A percentile compares a stretch with the other conserved stretches of the same genome.
These are phyloP conservation scores for Microdochium nivale DNA, from an alignment of 2,329 filamentous ascomycete genomes.

Conservation along the genomic window DNA sequence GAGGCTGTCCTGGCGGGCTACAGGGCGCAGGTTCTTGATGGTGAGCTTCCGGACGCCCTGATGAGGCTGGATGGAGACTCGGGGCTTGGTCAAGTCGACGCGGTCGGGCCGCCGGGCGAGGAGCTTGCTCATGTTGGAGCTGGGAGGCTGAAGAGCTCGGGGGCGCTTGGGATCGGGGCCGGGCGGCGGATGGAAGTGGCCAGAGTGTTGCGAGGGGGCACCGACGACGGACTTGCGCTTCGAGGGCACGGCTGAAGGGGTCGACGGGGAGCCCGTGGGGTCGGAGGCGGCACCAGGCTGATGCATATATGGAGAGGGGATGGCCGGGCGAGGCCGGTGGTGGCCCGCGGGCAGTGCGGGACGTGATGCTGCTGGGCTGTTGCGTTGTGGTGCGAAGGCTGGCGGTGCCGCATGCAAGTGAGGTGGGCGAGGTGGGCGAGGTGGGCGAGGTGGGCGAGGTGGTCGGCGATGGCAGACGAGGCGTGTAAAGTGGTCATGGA, in stretches of 20 bases:
- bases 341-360: background rate
- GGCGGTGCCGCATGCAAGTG: background rate
- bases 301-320: background rate
- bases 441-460: background rate
- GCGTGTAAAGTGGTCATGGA: background rate
- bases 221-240: constrained; percentile 14
- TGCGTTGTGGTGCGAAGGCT: background rate
- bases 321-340: background rate
- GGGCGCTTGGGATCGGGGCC: background rate
- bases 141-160: background rate
- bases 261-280: background rate
- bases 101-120: constrained; percentile 27
- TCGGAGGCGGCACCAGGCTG: background rate
- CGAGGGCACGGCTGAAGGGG: constrained; percentile 5
- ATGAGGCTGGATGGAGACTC: constrained; percentile 57
- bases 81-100: constrained; percentile 37
- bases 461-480: background rate
- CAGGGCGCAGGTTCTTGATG: constrained; percentile 81
- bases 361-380: background rate
- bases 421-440: background rate
- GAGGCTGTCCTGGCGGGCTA: constrained; percentile 50
- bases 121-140: constrained; percentile 16
- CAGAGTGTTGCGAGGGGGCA: constrained; percentile 13
- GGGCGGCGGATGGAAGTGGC: background rate
- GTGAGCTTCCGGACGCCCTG: constrained; percentile 75